Conservation (phyloP, 2,329 filamentous ascomycete genomes). For the Fusarium chlamydosporum region DNA sequence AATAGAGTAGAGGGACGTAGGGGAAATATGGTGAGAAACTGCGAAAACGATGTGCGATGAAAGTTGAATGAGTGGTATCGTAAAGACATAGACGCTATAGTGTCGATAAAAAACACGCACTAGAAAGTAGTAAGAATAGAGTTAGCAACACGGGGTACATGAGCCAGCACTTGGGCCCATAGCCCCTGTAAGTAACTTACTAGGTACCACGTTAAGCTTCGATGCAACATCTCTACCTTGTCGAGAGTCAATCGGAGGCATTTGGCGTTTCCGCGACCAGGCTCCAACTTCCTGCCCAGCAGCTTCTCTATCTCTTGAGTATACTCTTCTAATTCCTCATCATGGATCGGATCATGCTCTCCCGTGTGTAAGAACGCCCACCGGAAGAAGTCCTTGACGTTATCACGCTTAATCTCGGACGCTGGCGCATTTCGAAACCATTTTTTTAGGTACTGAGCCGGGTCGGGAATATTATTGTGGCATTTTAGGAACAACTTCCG, state of each 20-base stretch:
- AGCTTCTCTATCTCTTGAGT: conserved; percentile 65
- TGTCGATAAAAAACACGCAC: conserved; percentile 64
- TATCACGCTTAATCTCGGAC: conserved; percentile 69
- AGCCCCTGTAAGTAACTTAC: conserved; percentile 54
- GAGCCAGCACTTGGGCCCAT: neutral
- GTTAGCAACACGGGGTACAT: conserved; percentile 20
- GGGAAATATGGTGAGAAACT: conserved; percentile 66
- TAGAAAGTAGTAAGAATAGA: conserved; percentile 29
- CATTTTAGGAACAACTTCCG: conserved; percentile 65
- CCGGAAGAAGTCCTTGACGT: conserved; percentile 71
- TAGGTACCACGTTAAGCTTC: conserved; percentile 70
- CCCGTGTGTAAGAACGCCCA: conserved; percentile 71
- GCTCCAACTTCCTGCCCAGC: conserved; percentile 64
- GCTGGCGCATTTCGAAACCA: conserved; percentile 71
- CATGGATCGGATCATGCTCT: conserved; percentile 59
- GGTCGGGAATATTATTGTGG: conserved; percentile 65
- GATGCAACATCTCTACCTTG: conserved; percentile 67
- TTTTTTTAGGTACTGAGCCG: conserved; percentile 65
- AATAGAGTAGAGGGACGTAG: conserved; percentile 65
- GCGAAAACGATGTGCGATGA: conserved; percentile 56
- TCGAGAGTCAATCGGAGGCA: conserved; percentile 71
- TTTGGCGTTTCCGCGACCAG: conserved; percentile 66
- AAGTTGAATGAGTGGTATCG: conserved; percentile 61
- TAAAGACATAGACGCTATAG: conserved; percentile 53
- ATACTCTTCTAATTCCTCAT: conserved; percentile 70